Evolutionary conservation across 768 basidiomycete species (phyloP), one percentile per base, ranked within the genome.

Genomic region (Rhodotorula toruloides): DNA sequence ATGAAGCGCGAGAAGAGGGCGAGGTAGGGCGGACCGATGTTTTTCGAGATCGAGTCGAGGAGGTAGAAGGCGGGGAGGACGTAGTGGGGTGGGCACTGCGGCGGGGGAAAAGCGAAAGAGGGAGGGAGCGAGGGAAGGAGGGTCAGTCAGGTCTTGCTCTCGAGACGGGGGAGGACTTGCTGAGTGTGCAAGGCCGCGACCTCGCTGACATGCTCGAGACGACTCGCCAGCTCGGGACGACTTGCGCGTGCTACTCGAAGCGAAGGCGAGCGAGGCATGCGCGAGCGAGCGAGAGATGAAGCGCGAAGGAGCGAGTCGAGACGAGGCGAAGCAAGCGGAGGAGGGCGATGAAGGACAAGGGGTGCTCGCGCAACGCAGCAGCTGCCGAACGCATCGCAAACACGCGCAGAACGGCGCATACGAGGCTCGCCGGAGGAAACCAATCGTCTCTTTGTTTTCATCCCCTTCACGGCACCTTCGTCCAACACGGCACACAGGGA

Each of bases 11-110:
- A 83, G 74, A 99, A 92, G 68, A 86, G 84, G 66, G 85, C 85
- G 37, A 90, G 89, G 79, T 97, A 98, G 29, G 93, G 93, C 34
- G 90, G 85, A 71, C 86, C 93, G 40, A 93, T 86, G 80, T 98
- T 98, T 78, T 99, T 99, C 61, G 90, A 90, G 65, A 99, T 91
- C 21, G 93, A 93, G 76, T 98, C 96, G 75, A 99, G 82, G 12
- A 98, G 84, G 76, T 98, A 99, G 74, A 97, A 91, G 0, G 88
- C 83, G 2, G 96, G 94, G 13, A 99, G 81, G 79, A 96, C 93
- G 82, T 89, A 87, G 81, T 85, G 87, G 29, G 88, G 85, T 27
- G 86, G 86, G 19, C 91, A 91, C 94, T 98, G 79, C 76, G 43
- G 65, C 65, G 72, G 70, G 11, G 42, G 17, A 29, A 42, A 49